Percentiles rank a stretch among this genome's conserved stretches.
These are phyloP conservation scores for Stylosanthes scabra DNA, from an alignment of 331 rosid species.

Conservation along the genomic window DNA sequence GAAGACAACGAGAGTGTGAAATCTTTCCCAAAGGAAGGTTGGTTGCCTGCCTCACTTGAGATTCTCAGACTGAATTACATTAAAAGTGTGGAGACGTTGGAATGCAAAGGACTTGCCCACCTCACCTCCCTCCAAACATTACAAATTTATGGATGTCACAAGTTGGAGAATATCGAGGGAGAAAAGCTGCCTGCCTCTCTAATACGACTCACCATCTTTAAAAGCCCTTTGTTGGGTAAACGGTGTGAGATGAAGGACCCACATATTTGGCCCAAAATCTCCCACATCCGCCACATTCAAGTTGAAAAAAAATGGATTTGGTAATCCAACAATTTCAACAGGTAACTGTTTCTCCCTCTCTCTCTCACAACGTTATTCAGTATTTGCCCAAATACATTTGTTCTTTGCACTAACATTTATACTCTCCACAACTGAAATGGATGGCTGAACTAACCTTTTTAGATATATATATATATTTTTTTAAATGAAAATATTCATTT, in stretches of 20 bases:
- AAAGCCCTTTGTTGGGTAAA: not conserved
- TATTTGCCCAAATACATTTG: too few relatives aligned
- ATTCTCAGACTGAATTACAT: fast-evolving
- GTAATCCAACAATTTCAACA: too few relatives aligned
- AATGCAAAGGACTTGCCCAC: conserved; percentile 20
- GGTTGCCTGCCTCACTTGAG: conserved; percentile 10
- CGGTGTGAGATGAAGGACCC: not conserved
- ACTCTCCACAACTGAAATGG: too few relatives aligned
- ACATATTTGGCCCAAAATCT: conserved; percentile 20
- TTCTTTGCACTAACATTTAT: too few relatives aligned
- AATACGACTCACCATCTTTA: fast-evolving
- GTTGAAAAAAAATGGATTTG: not conserved
- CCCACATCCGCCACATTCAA: not conserved
- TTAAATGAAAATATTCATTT: too few relatives aligned
- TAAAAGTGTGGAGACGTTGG: not conserved
- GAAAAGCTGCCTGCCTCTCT: conserved; percentile 29
- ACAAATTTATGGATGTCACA: fast-evolving
- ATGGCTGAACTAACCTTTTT: too few relatives aligned
- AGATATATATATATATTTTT: too few relatives aligned
- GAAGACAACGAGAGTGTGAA: not conserved
- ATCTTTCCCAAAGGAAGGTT: not conserved
- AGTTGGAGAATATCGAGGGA: conserved; percentile 22
- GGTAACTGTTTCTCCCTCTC: too few relatives aligned
- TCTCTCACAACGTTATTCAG: too few relatives aligned
- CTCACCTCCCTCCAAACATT: conserved; percentile 14